These are phyloP conservation scores for Solanum pennellii DNA, from an alignment of 257 asterid species.

Conservation along the genomic window DNA sequence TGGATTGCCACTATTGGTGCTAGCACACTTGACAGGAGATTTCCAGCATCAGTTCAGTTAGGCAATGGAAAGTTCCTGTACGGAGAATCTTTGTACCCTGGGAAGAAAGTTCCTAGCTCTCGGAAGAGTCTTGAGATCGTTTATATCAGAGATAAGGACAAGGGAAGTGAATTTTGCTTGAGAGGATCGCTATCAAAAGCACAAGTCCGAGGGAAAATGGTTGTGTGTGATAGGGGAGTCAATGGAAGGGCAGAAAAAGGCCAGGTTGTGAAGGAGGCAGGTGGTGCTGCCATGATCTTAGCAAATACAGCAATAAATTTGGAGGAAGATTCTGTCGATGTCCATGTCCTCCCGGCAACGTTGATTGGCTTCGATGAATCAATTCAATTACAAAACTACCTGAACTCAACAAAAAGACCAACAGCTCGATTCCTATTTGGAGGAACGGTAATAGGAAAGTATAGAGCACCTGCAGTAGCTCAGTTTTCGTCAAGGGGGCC, in stretches of 20 bases:
- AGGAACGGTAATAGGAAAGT: slow-evolving; percentile 50
- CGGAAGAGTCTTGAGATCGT: slow-evolving; percentile 52
- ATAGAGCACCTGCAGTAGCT: slow-evolving; percentile 80
- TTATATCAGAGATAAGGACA: slow-evolving; percentile 40
- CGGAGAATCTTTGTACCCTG: slow-evolving; percentile 85
- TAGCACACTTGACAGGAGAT: slow-evolving; percentile 67
- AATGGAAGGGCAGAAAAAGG: slow-evolving; percentile 92
- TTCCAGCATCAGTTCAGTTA: slow-evolving; percentile 65
- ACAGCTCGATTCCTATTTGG: slow-evolving; percentile 62
- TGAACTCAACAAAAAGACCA: slow-evolving; percentile 45
- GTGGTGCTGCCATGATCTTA: slow-evolving; percentile 75
- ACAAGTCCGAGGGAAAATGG: slow-evolving; percentile 58
- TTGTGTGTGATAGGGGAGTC: slow-evolving; percentile 74
- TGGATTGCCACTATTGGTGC: slow-evolving; percentile 89
- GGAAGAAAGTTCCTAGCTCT: slow-evolving; percentile 25
- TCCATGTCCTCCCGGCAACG: slow-evolving; percentile 77
- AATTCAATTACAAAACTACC: slow-evolving; percentile 29
- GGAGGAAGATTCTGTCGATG: slow-evolving; percentile 87
- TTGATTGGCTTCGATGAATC: slow-evolving; percentile 61
- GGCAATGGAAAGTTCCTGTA: slow-evolving; percentile 47
- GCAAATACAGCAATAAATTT: slow-evolving; percentile 59
- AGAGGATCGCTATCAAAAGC: slow-evolving; percentile 60
- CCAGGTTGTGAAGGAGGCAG: slow-evolving; percentile 67
- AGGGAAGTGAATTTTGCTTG: slow-evolving; percentile 59
- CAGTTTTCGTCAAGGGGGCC: slow-evolving; percentile 91